These are phyloP conservation scores for Acrocalymma vagum DNA, from an alignment of 2,329 filamentous ascomycete genomes.

Conservation along the genomic window DNA sequence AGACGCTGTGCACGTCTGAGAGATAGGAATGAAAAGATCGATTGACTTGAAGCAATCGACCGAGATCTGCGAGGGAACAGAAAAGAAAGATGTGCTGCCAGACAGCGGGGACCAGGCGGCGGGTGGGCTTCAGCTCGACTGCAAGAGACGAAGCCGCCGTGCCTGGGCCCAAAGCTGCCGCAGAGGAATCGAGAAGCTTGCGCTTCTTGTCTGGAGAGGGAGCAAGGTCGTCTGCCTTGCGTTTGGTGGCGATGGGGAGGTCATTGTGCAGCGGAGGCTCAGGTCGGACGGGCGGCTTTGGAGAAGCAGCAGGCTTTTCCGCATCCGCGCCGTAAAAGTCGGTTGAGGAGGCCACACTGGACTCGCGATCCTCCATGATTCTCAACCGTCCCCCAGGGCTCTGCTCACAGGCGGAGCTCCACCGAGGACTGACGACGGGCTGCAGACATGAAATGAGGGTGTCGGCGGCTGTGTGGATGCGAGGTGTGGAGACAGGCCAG, in stretches of 20 bases:
- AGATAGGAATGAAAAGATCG: slow-evolving; percentile 67
- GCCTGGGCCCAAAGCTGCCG: too few species aligned
- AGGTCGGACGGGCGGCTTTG: slow-evolving; percentile 19
- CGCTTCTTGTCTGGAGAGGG: slow-evolving; percentile 41
- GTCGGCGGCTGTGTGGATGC: slow-evolving; percentile 3
- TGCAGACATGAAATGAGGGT: slow-evolving; percentile 34
- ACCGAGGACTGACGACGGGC: slow-evolving; percentile 30
- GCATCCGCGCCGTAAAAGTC: slow-evolving; percentile 45
- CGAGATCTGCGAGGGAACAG: slow-evolving; percentile 69
- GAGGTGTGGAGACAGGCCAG: background rate
- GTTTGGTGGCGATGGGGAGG: slow-evolving; percentile 33
- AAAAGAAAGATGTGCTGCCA: slow-evolving; percentile 77
- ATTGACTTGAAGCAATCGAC: slow-evolving; percentile 72
- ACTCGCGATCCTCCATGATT: slow-evolving; percentile 44
- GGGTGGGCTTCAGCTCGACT: slow-evolving; percentile 32
- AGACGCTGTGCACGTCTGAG: slow-evolving; percentile 44
- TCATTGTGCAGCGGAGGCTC: slow-evolving; percentile 21
- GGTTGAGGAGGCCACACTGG: slow-evolving; percentile 43
- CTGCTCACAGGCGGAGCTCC: slow-evolving; percentile 41
- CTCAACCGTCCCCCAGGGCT: slow-evolving; percentile 25
- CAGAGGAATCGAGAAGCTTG: slow-evolving; percentile 31
- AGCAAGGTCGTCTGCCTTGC: slow-evolving; percentile 41
- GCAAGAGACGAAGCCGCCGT: slow-evolving; percentile 16
- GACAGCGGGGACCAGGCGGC: slow-evolving; percentile 65
- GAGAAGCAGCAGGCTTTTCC: slow-evolving; percentile 26